Base-by-base conservation (phyloP, 257 asterid species). In the Penstemon newberryi region DNA sequence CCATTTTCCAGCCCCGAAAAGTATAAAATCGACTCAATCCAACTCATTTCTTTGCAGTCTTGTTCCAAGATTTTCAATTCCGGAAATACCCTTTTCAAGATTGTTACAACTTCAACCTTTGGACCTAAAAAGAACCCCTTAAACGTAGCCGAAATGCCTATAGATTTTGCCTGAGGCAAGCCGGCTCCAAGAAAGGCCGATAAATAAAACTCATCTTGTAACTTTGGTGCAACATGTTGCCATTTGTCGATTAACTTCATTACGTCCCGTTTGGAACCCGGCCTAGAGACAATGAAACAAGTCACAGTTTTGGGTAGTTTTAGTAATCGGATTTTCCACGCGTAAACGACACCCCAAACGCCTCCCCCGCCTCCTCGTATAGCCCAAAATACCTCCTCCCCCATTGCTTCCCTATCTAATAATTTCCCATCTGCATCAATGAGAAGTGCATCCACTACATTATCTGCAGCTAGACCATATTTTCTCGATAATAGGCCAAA, bases 301-400 rank as follows among this genome's bases (percentile, higher is more conserved):
- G 95, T 78, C 37, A 84, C 84, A 5, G 60, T 65, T 15, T 71
- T 10, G 0, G 91, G 86, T 5, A 89, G 91, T 9, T 52, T 3
- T 4, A 78, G 62, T 6, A 89, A 71, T 33, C 56, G 56, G 49
- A 89, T 84, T 58, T 84, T 87, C 96, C 96, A 89, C 3, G 96
- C 92, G 11, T 76, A 84, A 2, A 89, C 59, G 1, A 87, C 57
- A 5, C 95, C 96, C 88, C 86, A 87, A 3, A 76, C 37, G 11
- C 93, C 96, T 2, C 96, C 96, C 0, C 96, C 96, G 4, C 96
- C 95, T 36, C 96, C 96, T 9, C 96, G 83, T 13, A 89, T 81
- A 13, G 96, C 95, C 95, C 96, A 89, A 53, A 87, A 89, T 0
- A 87, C 89, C n/a, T 89, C 89, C 56, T 89, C 95, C 57, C 91